Evolutionary conservation across 2,329 filamentous ascomycete species (phyloP).

Genomic region (Myotisia sp.): DNA sequence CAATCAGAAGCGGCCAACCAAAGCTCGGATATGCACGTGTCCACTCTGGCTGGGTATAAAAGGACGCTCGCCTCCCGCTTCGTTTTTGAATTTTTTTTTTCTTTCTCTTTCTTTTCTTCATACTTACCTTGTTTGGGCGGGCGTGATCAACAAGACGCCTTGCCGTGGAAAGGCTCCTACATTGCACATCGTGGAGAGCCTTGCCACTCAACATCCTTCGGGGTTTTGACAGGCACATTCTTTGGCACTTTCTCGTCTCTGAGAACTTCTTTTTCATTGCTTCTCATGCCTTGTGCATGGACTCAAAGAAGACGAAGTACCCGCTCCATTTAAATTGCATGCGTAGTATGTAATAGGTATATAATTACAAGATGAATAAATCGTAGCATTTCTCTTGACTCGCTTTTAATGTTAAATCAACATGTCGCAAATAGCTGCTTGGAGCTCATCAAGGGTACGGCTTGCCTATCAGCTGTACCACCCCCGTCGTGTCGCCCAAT

Average conservation of each 20-base stretch:
- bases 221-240: constrained; percentile 37
- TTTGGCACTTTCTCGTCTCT: constrained; percentile 31
- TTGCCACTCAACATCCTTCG: constrained; percentile 36
- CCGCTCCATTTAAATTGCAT: too few relatives aligned
- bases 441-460: neutral
- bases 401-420: too few relatives aligned
- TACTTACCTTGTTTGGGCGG: constrained; percentile 39
- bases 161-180: constrained; percentile 38
- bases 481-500: neutral
- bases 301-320: constrained; percentile 28
- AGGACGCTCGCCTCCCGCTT: constrained; percentile 10
- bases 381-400: too few relatives aligned
- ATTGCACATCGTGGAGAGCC: constrained; percentile 45
- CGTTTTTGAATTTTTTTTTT: constrained; percentile 21
- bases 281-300: constrained; percentile 21
- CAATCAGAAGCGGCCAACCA: constrained; percentile 6
- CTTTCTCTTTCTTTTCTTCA: constrained; percentile 34
- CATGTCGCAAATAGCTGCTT: too few relatives aligned
- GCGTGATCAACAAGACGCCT: constrained; percentile 34
- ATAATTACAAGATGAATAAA: too few relatives aligned
- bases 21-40: constrained; percentile 18
- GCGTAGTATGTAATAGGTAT: too few relatives aligned
- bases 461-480: constrained; percentile 5
- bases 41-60: constrained; percentile 22
- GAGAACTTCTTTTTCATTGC: constrained; percentile 29